Evolutionary conservation across 2,329 filamentous ascomycete species (phyloP).

Genomic region (Penicillium sp.): DNA sequence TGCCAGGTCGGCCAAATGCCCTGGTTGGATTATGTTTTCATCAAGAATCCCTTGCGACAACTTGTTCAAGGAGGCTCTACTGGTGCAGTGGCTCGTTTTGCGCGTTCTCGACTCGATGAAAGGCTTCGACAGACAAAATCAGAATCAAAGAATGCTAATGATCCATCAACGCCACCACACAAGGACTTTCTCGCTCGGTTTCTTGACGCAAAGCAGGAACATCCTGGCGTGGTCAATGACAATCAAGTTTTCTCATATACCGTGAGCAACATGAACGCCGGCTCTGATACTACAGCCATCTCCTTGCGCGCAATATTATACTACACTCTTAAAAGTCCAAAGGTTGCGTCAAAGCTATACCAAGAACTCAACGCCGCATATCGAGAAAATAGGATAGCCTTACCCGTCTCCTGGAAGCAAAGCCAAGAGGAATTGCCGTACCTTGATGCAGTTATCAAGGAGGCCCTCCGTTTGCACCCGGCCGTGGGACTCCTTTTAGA

Average conservation of each 20-base stretch:
- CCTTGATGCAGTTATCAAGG: slow-evolving; percentile 29
- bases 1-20: slow-evolving; percentile 31
- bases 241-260: slow-evolving; percentile 25
- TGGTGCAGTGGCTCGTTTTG: slow-evolving; percentile 21
- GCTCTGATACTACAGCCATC: slow-evolving; percentile 36
- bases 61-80: slow-evolving; percentile 18
- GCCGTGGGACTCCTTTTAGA: slow-evolving; percentile 23
- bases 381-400: slow-evolving; percentile 7
- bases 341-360: slow-evolving; percentile 37
- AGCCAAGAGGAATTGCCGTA: slow-evolving; percentile 25
- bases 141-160: not conserved
- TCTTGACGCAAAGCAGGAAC: slow-evolving; percentile 23
- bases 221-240: slow-evolving; percentile 25
- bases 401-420: slow-evolving; percentile 24
- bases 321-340: slow-evolving; percentile 25
- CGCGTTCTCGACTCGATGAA: slow-evolving; percentile 18
- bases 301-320: slow-evolving; percentile 32
- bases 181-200: slow-evolving; percentile 31
- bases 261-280: slow-evolving; percentile 29
- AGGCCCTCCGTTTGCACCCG: slow-evolving; percentile 26
- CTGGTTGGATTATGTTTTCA: slow-evolving; percentile 33
- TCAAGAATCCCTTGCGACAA: slow-evolving; percentile 30
- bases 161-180: not conserved
- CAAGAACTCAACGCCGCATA: slow-evolving; percentile 45
- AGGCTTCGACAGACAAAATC: slow-evolving; percentile 9